Percentiles rank a stretch among this genome's conserved stretches.
Evolutionary conservation across 164 flowering plant species (phyloP).

Genomic region (Vitis riparia): DNA sequence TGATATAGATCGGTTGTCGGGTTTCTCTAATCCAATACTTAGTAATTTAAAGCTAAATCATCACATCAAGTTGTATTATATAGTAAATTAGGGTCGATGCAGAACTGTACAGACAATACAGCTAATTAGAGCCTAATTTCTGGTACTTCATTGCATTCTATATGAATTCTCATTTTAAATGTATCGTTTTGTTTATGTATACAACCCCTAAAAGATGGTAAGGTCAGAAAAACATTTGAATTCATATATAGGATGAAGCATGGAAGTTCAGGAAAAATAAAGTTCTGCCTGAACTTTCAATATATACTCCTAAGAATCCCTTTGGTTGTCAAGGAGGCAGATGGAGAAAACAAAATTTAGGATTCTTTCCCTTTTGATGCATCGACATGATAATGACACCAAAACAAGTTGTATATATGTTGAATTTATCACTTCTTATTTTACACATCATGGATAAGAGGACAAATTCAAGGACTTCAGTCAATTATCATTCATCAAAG

Average conservation of each 20-base stretch:
- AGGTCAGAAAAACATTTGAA: no score
- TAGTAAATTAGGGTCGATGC: not conserved
- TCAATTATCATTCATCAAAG: not conserved
- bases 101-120: not conserved
- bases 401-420: not conserved
- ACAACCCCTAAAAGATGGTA: no score
- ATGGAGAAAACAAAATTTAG: not conserved
- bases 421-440: no score
- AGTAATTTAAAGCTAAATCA: not conserved
- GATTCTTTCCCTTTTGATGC: not conserved
- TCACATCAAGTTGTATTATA: not conserved
- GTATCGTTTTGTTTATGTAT: no score
- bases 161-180: no score
- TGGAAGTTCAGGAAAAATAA: no score
- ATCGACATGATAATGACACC: not conserved
- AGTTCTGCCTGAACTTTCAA: no score
- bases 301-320: no score
- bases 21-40: not conserved
- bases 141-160: no score
- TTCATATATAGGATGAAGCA: no score
- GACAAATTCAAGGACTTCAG: not conserved
- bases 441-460: no score
- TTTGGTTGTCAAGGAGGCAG: not conserved
- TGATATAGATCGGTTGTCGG: not conserved
- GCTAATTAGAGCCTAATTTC: not conserved